Conservation (phyloP, 495 filamentous ascomycete species). For the Penicillium psychrofluorescens region DNA sequence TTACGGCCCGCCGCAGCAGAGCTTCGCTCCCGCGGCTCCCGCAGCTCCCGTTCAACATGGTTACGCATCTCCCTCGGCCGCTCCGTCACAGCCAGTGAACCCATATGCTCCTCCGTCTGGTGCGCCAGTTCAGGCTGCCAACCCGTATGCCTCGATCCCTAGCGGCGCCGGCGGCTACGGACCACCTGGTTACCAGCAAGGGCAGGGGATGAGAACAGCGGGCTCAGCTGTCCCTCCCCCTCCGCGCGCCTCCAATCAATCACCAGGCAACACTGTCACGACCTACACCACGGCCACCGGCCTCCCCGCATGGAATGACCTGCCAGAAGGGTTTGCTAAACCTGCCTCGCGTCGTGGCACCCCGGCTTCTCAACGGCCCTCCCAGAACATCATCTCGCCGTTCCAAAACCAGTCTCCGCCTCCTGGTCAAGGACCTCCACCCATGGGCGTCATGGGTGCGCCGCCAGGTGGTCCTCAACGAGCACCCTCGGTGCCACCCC, state of each 20-base stretch:
- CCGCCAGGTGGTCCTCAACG: constrained; percentile 33
- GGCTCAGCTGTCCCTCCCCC: constrained; percentile 46
- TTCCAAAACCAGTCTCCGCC: constrained; percentile 61
- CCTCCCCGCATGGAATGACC: constrained; percentile 86
- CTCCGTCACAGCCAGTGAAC: constrained; percentile 15
- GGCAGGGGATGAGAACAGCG: too few relatives aligned
- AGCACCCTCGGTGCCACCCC: constrained; percentile 44
- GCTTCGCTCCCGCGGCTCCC: constrained; percentile 27
- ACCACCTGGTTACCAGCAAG: too few relatives aligned
- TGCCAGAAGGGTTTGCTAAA: constrained; percentile 75
- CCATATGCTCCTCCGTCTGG: constrained; percentile 26
- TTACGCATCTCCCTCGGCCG: constrained; percentile 25
- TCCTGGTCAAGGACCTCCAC: constrained; percentile 40
- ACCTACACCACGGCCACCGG: constrained; percentile 66
- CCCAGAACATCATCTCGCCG: constrained; percentile 49
- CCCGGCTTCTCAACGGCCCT: constrained; percentile 47
- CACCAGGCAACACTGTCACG: constrained; percentile 45
- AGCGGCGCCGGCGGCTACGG: constrained; percentile 17
- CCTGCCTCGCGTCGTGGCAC: constrained; percentile 62
- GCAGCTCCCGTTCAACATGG: constrained; percentile 24
- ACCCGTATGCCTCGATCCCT: constrained; percentile 55
- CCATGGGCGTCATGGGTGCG: constrained; percentile 19
- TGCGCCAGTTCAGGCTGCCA: constrained; percentile 33
- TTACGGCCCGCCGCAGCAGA: constrained; percentile 30
- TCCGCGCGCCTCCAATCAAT: constrained; percentile 49